These are phyloP conservation scores for Phytophthora sojae DNA, from an alignment of 352 stramenopile genomes.

Conservation along the genomic window DNA sequence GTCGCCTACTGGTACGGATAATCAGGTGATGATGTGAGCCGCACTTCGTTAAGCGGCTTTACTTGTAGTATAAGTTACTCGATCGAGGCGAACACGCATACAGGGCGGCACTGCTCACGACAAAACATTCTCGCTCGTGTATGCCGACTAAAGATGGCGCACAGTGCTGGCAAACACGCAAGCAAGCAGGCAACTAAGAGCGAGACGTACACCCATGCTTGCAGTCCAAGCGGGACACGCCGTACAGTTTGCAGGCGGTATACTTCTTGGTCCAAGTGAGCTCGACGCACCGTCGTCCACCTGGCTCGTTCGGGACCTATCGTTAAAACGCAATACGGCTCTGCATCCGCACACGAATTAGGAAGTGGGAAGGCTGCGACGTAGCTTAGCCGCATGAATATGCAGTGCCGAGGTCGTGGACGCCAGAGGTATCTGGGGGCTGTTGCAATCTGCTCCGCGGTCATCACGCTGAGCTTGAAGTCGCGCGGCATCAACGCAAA, in stretches of 20 bases:
- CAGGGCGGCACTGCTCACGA: not conserved
- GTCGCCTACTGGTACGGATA: too few relatives aligned
- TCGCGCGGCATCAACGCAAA: not conserved
- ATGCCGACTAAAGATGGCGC: not conserved
- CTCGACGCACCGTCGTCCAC: not conserved
- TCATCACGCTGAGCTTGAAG: constrained; percentile 21
- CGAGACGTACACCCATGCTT: not conserved
- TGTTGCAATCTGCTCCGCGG: constrained; percentile 19
- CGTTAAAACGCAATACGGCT: not conserved
- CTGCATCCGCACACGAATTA: not conserved
- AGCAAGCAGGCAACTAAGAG: not conserved
- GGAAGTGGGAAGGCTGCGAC: not conserved
- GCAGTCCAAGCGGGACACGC: constrained; percentile 5
- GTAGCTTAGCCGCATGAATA: too few relatives aligned
- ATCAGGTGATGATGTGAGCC: too few relatives aligned
- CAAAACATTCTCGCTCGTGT: not conserved
- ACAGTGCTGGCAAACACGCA: not conserved
- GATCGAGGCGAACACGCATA: too few relatives aligned
- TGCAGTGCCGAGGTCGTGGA: not conserved
- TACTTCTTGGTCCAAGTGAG: not conserved
- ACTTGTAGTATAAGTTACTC: too few relatives aligned
- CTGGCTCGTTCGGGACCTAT: not conserved
- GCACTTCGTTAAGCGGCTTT: too few relatives aligned
- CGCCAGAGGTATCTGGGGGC: not conserved
- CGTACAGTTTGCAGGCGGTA: not conserved